Conservation (phyloP, 2,329 filamentous ascomycete species). For the Geosmithia flava region DNA sequence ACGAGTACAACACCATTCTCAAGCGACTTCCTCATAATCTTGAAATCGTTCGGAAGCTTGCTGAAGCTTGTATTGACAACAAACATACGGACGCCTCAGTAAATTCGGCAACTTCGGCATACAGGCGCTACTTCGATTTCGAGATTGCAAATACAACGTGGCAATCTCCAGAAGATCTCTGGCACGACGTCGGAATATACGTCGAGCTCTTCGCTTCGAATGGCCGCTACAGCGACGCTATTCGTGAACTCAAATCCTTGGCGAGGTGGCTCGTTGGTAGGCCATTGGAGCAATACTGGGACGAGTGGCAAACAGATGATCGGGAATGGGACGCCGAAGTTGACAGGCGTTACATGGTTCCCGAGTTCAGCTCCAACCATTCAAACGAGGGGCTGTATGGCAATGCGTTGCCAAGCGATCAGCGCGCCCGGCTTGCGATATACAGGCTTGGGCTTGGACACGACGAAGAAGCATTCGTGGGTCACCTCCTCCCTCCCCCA, state of each 20-base stretch:
- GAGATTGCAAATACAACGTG: constrained; percentile 18
- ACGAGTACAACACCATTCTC: constrained; percentile 43
- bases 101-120: constrained; percentile 31
- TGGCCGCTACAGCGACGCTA: constrained; percentile 50
- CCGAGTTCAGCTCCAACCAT: constrained; percentile 43
- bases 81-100: constrained; percentile 27
- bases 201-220: constrained; percentile 64
- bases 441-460: constrained; percentile 65
- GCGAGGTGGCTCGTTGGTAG: constrained; percentile 77
- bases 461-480: constrained; percentile 61
- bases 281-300: constrained; percentile 64
- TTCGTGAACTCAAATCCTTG: constrained; percentile 57
- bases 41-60: constrained; percentile 39
- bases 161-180: constrained; percentile 35
- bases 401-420: constrained; percentile 60
- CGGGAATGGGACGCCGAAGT: constrained; percentile 78
- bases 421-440: constrained; percentile 73
- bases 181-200: constrained; percentile 80
- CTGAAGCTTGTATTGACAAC: constrained; percentile 42
- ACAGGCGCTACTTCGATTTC: constrained; percentile 32
- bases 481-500: constrained; percentile 12
- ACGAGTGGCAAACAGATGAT: constrained; percentile 58
- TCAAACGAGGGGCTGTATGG: constrained; percentile 54
- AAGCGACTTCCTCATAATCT: constrained; percentile 40
- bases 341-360: constrained; percentile 49